Evolutionary conservation across 805 yeast genomes (phyloP).

Genomic region (Starmerella scarabaei): DNA sequence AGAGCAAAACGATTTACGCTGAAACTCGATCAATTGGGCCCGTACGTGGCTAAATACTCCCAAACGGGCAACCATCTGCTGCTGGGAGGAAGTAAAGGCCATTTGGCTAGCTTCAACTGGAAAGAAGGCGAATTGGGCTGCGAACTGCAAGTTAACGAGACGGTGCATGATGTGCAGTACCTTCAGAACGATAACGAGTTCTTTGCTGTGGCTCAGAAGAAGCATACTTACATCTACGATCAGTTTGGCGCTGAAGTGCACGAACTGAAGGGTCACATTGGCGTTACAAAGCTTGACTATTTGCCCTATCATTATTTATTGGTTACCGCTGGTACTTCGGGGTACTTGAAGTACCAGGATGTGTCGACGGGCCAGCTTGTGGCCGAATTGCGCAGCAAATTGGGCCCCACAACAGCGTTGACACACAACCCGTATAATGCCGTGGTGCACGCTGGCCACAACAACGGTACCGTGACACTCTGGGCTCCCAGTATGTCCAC

Average conservation of each 20-base stretch:
- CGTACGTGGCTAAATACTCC: slow-evolving; percentile 66
- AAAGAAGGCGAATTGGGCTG: slow-evolving; percentile 68
- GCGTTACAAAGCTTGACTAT: slow-evolving; percentile 68
- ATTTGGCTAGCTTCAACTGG: slow-evolving; percentile 94
- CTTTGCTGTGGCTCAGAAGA: slow-evolving; percentile 95
- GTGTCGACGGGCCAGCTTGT: slow-evolving; percentile 84
- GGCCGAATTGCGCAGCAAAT: slow-evolving; percentile 68
- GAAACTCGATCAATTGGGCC: slow-evolving; percentile 66
- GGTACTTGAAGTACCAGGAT: slow-evolving; percentile 83
- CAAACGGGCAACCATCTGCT: slow-evolving; percentile 78
- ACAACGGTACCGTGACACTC: slow-evolving; percentile 79
- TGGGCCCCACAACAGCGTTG: slow-evolving; percentile 85
- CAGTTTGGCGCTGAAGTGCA: slow-evolving; percentile 85
- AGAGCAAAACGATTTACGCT: slow-evolving; percentile 62
- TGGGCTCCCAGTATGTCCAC: slow-evolving; percentile 88
- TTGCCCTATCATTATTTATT: slow-evolving; percentile 85
- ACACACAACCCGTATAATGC: slow-evolving; percentile 93
- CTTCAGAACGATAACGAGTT: slow-evolving; percentile 74
- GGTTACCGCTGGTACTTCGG: slow-evolving; percentile 80
- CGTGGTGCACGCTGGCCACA: slow-evolving; percentile 82
- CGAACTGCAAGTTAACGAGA: slow-evolving; percentile 76
- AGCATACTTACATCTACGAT: slow-evolving; percentile 84
- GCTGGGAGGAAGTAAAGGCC: slow-evolving; percentile 85
- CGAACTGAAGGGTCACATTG: slow-evolving; percentile 79
- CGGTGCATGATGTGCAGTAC: slow-evolving; percentile 80